These are phyloP conservation scores for Wickerhamomyces rabaulensis DNA, from an alignment of 805 yeast genomes.

Conservation along the genomic window DNA sequence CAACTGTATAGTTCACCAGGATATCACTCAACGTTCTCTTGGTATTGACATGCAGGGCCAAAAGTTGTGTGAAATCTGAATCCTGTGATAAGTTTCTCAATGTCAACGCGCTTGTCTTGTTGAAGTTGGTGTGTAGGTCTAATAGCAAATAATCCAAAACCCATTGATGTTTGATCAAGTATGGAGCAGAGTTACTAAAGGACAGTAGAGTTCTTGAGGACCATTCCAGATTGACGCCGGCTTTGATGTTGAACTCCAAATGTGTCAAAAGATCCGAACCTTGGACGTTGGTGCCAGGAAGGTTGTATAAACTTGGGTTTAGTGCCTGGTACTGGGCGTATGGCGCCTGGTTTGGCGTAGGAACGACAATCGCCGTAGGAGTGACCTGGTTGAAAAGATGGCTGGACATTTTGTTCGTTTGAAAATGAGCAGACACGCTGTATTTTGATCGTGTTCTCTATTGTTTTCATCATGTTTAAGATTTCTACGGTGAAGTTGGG, in stretches of 20 bases:
- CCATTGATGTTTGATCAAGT: conserved; percentile 18
- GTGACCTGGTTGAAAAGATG: conserved; percentile 5
- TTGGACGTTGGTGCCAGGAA: conserved; percentile 16
- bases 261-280: conserved; percentile 23
- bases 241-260: conserved; percentile 18
- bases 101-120: conserved; percentile 36
- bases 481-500: too few species aligned
- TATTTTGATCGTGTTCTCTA: too few species aligned
- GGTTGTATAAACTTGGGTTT: conserved; percentile 7
- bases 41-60: conserved; percentile 51
- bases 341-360: conserved; percentile 5
- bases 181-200: conserved; percentile 19
- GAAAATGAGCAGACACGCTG: too few species aligned
- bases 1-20: conserved; percentile 26
- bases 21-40: conserved; percentile 39
- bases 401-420: not conserved
- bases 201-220: conserved; percentile 18
- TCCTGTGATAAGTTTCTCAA: conserved; percentile 83
- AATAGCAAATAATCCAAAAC: conserved; percentile 19
- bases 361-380: conserved; percentile 11
- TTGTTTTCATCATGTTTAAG: too few species aligned
- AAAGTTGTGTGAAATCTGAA: conserved; percentile 70
- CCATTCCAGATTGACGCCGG: conserved; percentile 22
- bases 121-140: conserved; percentile 11
- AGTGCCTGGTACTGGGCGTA: not conserved